These are phyloP conservation scores for Peziza echinospora DNA, from an alignment of 495 filamentous ascomycete species.

Conservation along the genomic window DNA sequence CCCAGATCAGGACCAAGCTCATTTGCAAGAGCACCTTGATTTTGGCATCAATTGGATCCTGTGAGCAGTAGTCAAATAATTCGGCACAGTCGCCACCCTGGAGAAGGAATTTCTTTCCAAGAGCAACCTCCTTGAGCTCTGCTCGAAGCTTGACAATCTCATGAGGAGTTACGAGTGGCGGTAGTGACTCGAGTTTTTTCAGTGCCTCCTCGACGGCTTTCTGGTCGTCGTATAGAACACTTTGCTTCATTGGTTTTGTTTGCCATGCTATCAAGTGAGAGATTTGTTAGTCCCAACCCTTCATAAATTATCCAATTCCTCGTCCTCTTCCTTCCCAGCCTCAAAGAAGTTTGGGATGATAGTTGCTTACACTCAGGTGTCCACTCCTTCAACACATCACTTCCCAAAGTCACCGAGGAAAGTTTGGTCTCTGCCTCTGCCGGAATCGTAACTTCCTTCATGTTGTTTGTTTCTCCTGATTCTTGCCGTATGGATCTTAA, in stretches of 20 bases:
- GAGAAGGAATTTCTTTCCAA: conserved; percentile 81
- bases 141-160: conserved; percentile 65
- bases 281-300: not conserved
- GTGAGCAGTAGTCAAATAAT: conserved; percentile 88
- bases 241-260: conserved; percentile 78
- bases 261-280: conserved; percentile 48
- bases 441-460: not conserved
- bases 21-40: conserved; percentile 92
- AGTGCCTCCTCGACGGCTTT: conserved; percentile 40
- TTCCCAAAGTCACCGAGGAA: not conserved
- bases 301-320: not conserved
- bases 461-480: conserved; percentile 2
- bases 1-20: conserved; percentile 82
- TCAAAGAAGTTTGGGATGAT: not conserved
- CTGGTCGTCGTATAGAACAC: conserved; percentile 55
- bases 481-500: conserved; percentile 8
- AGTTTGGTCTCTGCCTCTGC: too few species aligned
- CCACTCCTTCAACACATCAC: not conserved
- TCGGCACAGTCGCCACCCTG: conserved; percentile 96
- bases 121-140: conserved; percentile 60
- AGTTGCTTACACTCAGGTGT: not conserved
- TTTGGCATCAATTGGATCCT: conserved; percentile 75
- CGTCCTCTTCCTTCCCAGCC: not conserved
- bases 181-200: conserved; percentile 49
- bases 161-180: conserved; percentile 70